Evolutionary conservation across 2,329 filamentous ascomycete species (phyloP), one percentile per base, ranked within the genome.

Genomic region (Phyllosticta citribraziliensis): DNA sequence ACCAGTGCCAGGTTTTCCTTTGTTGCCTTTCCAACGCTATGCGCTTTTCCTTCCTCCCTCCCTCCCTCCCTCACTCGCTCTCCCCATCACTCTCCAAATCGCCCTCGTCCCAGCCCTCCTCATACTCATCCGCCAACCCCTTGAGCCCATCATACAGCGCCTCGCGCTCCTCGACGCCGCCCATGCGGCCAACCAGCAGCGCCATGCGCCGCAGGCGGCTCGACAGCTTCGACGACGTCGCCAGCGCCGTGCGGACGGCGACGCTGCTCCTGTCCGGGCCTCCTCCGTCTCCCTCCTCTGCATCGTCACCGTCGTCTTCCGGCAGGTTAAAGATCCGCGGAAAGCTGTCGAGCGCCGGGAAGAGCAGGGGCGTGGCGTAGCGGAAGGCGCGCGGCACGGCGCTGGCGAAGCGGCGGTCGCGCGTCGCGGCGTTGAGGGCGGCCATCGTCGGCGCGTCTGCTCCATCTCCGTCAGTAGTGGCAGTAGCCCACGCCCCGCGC

Each of bases 51-150:
- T 12, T 14, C 9, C 11, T 40, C 2, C 1, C 2, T 12, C 12
- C 9, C 11, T 40, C 2, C 1, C 2, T 19, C 12, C 19, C 58
- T 61, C 58, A 61, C 53, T 51, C 51, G 50, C 35, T 55, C 51
- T 17, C 56, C 55, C 47, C 55, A 22, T 65, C 67, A 50, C 53
- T 24, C 47, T 57, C 59, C 17, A 57, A 12, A 27, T 86, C 90
- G 20, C 86, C 90, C 68, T 88, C 91, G 12, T 85, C 86, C 89
- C 90, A 96, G 1, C 91, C 91, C 64, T 94, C 89, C 66, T 90
- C 86, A 72, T 97, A 97, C 63, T 89, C 89, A 69, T 96, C 92
- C 1, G 88, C 87, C 68, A 97, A 86, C 63, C 89, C 87, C 24
- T 88, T 85, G 50, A 99, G 78, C 12, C 88, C 86, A 69, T 96